A percentile compares a stretch with the other conserved stretches of the same genome.
Evolutionary conservation across 768 basidiomycete species (phyloP).

Genomic region (Kwoniella dendrophila): DNA sequence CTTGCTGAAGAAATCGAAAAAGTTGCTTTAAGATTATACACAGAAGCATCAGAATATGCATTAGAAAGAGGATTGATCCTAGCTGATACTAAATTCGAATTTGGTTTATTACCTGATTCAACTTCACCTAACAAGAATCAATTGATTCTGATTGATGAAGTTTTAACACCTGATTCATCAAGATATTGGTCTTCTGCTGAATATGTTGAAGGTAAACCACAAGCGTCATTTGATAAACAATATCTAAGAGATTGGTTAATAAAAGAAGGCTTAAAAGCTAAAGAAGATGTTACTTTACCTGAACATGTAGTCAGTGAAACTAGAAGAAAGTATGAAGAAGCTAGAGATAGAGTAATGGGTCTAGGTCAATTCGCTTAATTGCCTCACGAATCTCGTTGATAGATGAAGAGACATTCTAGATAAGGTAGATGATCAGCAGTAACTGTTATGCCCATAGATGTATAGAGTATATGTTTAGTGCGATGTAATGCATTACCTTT

Average conservation of each 20-base stretch:
- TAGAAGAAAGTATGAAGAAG: constrained; percentile 75
- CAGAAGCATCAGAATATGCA: constrained; percentile 73
- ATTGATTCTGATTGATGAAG: constrained; percentile 89
- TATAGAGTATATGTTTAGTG: too few relatives aligned
- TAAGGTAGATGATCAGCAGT: too few relatives aligned
- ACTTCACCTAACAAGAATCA: constrained; percentile 32
- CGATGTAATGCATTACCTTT: too few relatives aligned
- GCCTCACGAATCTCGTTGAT: too few relatives aligned
- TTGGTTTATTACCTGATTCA: constrained; percentile 69
- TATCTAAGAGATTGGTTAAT: constrained; percentile 89
- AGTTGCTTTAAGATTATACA: constrained; percentile 54
- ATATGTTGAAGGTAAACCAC: constrained; percentile 73
- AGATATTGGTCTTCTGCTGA: constrained; percentile 86
- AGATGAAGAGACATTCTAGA: too few relatives aligned
- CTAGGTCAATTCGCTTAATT: constrained; percentile 40
- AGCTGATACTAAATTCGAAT: constrained; percentile 98
- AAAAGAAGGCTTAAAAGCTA: constrained; percentile 66
- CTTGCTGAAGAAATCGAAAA: constrained; percentile 54
- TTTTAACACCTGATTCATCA: constrained; percentile 96
- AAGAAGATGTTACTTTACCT: constrained; percentile 75
- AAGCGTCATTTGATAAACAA: constrained; percentile 96
- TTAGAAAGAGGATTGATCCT: constrained; percentile 79
- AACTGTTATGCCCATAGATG: too few relatives aligned
- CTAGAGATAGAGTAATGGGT: constrained; percentile 59
- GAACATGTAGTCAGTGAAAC: constrained; percentile 77